A percentile compares a stretch with the other conserved stretches of the same genome.
Evolutionary conservation across 192 early-diverging fungal genomes (phyloP).

Genomic region (Backusella sp.): DNA sequence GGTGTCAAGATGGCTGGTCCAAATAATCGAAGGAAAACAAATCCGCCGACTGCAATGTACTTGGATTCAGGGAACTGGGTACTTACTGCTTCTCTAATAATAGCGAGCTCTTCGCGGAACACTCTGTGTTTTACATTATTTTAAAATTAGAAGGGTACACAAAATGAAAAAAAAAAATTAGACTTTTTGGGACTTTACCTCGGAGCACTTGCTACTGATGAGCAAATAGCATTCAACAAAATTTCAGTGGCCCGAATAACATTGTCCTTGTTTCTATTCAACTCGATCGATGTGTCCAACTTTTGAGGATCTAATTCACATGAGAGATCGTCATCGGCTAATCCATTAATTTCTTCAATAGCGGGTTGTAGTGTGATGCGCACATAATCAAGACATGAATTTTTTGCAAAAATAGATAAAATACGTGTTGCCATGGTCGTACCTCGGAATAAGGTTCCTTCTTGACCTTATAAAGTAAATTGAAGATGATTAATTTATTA

Average conservation of each 20-base stretch:
- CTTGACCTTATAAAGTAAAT: constrained; percentile 18
- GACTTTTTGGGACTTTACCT: constrained; percentile 20
- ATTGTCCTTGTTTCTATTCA: constrained; percentile 71
- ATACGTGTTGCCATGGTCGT: constrained; percentile 89
- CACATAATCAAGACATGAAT: constrained; percentile 80
- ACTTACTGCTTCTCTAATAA: constrained; percentile 73
- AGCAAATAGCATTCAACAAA: constrained; percentile 80
- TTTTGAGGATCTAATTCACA: constrained; percentile 90
- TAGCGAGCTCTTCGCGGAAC: constrained; percentile 79
- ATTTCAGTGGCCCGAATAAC: constrained; percentile 68
- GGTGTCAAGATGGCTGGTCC: constrained; percentile 94
- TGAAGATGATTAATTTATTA: not conserved
- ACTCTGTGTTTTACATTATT: constrained; percentile 24
- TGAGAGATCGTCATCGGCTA: constrained; percentile 41
- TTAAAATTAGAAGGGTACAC: not conserved
- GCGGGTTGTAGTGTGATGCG: constrained; percentile 76
- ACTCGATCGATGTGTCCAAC: constrained; percentile 58
- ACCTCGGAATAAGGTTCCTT: constrained; percentile 83
- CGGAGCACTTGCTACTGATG: constrained; percentile 68
- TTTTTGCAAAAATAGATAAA: constrained; percentile 77
- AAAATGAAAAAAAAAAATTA: not conserved
- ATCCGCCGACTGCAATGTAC: constrained; percentile 86
- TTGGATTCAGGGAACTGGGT: constrained; percentile 81
- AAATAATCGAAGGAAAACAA: constrained; percentile 93
- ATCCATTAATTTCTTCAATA: constrained; percentile 55